These are phyloP conservation scores for Erodium trifolium DNA, from an alignment of 441 rosid species.

Conservation along the genomic window DNA sequence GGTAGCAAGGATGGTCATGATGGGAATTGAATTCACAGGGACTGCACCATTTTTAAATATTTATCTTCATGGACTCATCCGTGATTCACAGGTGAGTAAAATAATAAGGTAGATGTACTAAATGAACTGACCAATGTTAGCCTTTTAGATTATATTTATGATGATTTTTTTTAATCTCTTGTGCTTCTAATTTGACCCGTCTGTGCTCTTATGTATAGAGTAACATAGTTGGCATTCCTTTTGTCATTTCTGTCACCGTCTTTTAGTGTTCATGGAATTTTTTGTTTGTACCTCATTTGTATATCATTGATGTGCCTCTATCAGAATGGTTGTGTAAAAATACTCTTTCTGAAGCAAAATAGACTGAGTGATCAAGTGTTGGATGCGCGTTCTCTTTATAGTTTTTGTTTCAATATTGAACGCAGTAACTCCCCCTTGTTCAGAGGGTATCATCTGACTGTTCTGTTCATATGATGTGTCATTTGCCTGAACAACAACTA, in stretches of 20 bases:
- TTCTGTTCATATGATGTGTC: neutral
- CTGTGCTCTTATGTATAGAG: neutral
- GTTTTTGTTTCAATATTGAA: neutral
- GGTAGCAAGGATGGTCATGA: slow-evolving; percentile 99
- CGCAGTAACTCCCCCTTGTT: neutral
- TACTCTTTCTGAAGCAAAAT: neutral
- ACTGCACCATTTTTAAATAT: slow-evolving; percentile 78
- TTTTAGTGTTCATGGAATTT: slow-evolving; percentile 1
- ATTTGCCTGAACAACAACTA: neutral
- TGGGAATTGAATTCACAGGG: slow-evolving; percentile 97
- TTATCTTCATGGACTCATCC: slow-evolving; percentile 91
- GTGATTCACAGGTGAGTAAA: slow-evolving; percentile 70
- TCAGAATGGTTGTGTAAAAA: neutral
- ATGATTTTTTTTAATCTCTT: neutral
- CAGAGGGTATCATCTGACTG: neutral
- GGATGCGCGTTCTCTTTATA: neutral
- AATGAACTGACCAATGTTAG: slow-evolving; percentile 7
- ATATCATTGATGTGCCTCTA: neutral
- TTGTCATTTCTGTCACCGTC: neutral
- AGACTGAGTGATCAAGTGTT: neutral
- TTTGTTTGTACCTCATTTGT: neutral
- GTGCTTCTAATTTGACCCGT: neutral
- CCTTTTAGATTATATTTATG: neutral
- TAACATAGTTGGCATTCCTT: neutral
- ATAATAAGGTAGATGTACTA: slow-evolving; percentile 11